Base-by-base conservation (phyloP, 2,329 filamentous ascomycete genomes). In the Fusarium sp. region DNA sequence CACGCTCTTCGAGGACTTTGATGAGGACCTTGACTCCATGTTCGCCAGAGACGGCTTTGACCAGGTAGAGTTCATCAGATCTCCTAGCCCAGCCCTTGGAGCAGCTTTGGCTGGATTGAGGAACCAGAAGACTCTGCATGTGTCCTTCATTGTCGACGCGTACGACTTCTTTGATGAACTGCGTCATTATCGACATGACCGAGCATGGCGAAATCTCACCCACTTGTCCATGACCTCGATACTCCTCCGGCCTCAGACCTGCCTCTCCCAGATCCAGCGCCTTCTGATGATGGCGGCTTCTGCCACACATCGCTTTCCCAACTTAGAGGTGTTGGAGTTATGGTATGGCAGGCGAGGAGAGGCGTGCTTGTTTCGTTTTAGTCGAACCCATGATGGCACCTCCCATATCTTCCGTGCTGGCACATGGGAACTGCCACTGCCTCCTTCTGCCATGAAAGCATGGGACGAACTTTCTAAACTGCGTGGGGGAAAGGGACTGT, bases 141-240 rank as follows among this genome's bases (percentile, higher is more conserved):
- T 74, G 29, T 82, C 80, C 27, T 83, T 80, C 62, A 80, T 82
- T 24, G 67, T 60, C 20, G 79, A 83, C 65, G 80, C 81, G 22
- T 63, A 72, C 31, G 38, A 80, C 71, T 82, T 83, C 75, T 82
- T 83, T 66, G 29, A 52, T 27, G 69, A 71, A 37, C 58, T 52
- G 9, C 27, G 6, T 31, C 47, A 14, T 5, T 10, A 56, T 56
- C 66, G 76, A 66, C 24, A 24, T 35, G 77, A 56, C 50, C 79
- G 77, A 79, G 76, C 35, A 52, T 83, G 80, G 81, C 11, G 65
- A 24, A 81, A 78, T 8, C 76, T 83, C n/a, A 78, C 67, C 27
- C 78, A 73, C 37, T 75, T 83, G 22, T 72, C 77, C 64, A 77
- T 82, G 61, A 83, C 80, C 65, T 82, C 80, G 38, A 71, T 64